A percentile compares a stretch with the other conserved stretches of the same genome.
phyloP scores from a whole-genome alignment of 1,284 basidiomycete genomes.

The Ceratobasidium papillatum region DNA sequence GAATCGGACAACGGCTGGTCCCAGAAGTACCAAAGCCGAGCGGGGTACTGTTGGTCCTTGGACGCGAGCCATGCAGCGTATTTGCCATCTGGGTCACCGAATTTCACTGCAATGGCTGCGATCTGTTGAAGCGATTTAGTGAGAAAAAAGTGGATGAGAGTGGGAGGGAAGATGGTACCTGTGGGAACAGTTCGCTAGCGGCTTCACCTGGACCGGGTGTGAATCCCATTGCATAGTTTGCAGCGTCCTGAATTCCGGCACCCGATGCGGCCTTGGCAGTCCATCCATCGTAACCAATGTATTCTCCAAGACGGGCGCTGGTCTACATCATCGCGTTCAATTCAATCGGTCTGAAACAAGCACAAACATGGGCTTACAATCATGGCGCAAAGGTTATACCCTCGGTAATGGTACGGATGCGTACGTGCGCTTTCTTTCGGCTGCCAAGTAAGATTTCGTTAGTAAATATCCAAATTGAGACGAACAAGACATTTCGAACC shows the following conservation, averaged over 20 bases:
- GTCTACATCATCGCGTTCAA: conserved; percentile 54
- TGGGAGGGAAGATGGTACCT: conserved; percentile 20
- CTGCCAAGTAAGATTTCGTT: conserved; percentile 48
- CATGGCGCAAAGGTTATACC: conserved; percentile 49
- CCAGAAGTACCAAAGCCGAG: conserved; percentile 45
- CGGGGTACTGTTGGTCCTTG: conserved; percentile 46
- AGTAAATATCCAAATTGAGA: conserved; percentile 48
- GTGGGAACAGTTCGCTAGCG: conserved; percentile 46
- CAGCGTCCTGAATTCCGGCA: conserved; percentile 64
- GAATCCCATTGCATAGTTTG: conserved; percentile 64
- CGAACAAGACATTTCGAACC: conserved; percentile 47
- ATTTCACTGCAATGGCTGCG: conserved; percentile 44
- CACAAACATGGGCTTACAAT: conserved; percentile 45
- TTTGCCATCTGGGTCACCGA: conserved; percentile 44
- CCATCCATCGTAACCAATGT: conserved; percentile 62
- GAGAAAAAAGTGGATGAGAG: neutral
- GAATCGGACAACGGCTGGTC: conserved; percentile 43
- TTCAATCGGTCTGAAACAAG: neutral
- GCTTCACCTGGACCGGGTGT: conserved; percentile 49
- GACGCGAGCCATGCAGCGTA: conserved; percentile 43
- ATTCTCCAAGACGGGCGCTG: conserved; percentile 62
- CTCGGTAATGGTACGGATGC: conserved; percentile 44
- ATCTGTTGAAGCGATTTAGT: conserved; percentile 5
- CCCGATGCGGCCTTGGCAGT: conserved; percentile 59
- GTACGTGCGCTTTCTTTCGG: conserved; percentile 55